Base-by-base conservation (phyloP, 2,329 filamentous ascomycete species). In the Colletotrichum navitas region DNA sequence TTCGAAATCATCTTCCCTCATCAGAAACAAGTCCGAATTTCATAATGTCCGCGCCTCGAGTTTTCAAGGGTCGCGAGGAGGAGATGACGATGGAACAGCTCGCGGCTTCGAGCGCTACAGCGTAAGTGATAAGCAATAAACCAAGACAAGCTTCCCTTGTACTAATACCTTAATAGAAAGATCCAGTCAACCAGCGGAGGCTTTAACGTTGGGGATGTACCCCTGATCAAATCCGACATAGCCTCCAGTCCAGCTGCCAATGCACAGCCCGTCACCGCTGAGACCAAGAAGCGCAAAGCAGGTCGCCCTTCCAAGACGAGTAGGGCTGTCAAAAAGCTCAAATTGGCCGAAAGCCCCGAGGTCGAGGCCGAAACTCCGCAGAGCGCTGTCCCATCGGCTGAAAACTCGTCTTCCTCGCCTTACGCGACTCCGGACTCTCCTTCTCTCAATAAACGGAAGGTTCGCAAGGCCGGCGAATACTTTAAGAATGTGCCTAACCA, bases 41-140 rank as follows among this genome's bases (percentile, higher is more conserved):
- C n/a, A 5, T 14, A 18, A 71, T 76, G 75, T 76, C 36, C 69
- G 74, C 32, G 63, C 68, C 10, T 32, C 75, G 7, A 63, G 55
- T 70, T 3, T 67, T 70, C 29, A 55, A 49, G 55, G 64, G 16
- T 18, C 68, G 52, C n/a, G 64, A 68, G 34, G n/a, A 47, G 18
- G 51, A 56, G 26, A 36, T 55, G 55, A 65, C 63, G 2, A 24
- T 68, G 21, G 55, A 71, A 36, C 45, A 67, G 18, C 39, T 71
- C 11, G 62, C 54, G 29, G 12, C 55, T 16, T 39, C 32, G 6
- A 12, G 18, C 24, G 29, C n/a, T n/a, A 8, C 51, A 6, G 21
- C 36, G 58, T 63, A 39, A 39, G 66, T 41, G 2, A 45, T 39
- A 16, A 39, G 24, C 10, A 39, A 21, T 16, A 29, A 21, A 34